Conservation (phyloP, 371 early-diverging fungal species). For the Apophysomyces variabilis region DNA sequence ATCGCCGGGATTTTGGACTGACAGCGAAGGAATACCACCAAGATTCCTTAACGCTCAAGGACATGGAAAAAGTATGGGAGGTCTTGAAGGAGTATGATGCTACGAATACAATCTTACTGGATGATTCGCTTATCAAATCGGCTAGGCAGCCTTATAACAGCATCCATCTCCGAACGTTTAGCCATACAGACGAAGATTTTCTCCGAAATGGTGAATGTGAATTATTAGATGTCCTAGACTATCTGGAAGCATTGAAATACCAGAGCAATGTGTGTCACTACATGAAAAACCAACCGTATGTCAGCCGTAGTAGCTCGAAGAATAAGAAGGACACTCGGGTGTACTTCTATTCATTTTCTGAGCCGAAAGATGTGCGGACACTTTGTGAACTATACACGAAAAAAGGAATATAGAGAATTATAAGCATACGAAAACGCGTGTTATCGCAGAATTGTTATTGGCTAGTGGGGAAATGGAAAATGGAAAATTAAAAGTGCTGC, state of each 20-base stretch:
- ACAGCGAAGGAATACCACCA: constrained; percentile 42
- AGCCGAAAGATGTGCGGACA: background rate
- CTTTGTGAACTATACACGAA: background rate
- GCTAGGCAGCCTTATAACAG: constrained; percentile 67
- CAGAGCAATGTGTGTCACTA: constrained; percentile 59
- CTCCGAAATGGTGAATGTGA: constrained; percentile 47
- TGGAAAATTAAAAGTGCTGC: too few species aligned
- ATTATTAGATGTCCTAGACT: constrained; percentile 49
- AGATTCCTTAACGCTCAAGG: constrained; percentile 67
- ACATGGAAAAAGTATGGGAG: constrained; percentile 61
- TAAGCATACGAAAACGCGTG: too few species aligned
- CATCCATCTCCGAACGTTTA: constrained; percentile 42
- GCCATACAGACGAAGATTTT: constrained; percentile 23
- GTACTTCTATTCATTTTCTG: background rate
- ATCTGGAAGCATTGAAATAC: constrained; percentile 47
- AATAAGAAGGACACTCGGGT: background rate
- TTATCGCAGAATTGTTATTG: too few species aligned
- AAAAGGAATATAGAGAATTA: background rate
- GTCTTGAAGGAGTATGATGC: constrained; percentile 48
- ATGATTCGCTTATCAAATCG: constrained; percentile 70
- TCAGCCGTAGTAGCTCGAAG: background rate
- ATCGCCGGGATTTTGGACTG: constrained; percentile 62
- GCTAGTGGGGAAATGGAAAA: too few species aligned
- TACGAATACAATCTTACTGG: constrained; percentile 71
- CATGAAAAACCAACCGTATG: constrained; percentile 53